phyloP scores from a whole-genome alignment of 106 monocot genomes.

The Acanthochlamys bracteata region DNA sequence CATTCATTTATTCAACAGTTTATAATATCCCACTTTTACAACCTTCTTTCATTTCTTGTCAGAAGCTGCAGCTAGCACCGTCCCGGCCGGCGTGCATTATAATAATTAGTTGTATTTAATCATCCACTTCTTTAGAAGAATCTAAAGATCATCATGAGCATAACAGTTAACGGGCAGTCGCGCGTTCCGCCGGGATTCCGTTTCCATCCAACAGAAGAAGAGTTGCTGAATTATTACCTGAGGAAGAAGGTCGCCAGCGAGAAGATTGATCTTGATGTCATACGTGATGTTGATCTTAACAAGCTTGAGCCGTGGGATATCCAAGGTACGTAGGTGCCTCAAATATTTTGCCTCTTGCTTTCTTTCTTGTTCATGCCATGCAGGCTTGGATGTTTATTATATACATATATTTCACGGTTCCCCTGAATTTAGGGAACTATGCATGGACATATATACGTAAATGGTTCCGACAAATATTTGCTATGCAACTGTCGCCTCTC shows the following conservation, averaged over 20 bases:
- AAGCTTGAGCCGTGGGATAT: slow-evolving; percentile 99
- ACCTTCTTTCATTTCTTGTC: too few species aligned
- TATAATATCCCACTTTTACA: too few species aligned
- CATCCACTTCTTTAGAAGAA: background rate
- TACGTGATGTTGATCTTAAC: slow-evolving; percentile 87
- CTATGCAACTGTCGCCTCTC: background rate
- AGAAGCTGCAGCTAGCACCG: too few species aligned
- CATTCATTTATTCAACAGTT: too few species aligned
- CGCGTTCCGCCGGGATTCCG: slow-evolving; percentile 87
- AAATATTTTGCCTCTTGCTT: background rate
- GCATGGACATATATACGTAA: background rate
- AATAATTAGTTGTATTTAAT: background rate
- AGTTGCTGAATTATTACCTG: slow-evolving; percentile 85
- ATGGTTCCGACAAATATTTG: background rate
- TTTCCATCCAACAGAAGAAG: slow-evolving; percentile 94
- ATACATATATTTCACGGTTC: background rate
- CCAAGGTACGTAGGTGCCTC: slow-evolving; percentile 39
- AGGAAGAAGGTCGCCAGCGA: slow-evolving; percentile 71
- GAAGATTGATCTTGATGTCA: slow-evolving; percentile 86
- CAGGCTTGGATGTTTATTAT: too few species aligned
- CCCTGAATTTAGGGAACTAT: too few species aligned
- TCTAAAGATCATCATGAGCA: slow-evolving; percentile 49
- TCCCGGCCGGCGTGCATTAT: too few species aligned
- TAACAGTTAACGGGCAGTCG: slow-evolving; percentile 78
- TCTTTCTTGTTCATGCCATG: background rate